Evolutionary conservation across 2,329 filamentous ascomycete genomes (phyloP), one percentile per base, ranked within the genome.

Genomic region (Diaporthe ampelina): DNA sequence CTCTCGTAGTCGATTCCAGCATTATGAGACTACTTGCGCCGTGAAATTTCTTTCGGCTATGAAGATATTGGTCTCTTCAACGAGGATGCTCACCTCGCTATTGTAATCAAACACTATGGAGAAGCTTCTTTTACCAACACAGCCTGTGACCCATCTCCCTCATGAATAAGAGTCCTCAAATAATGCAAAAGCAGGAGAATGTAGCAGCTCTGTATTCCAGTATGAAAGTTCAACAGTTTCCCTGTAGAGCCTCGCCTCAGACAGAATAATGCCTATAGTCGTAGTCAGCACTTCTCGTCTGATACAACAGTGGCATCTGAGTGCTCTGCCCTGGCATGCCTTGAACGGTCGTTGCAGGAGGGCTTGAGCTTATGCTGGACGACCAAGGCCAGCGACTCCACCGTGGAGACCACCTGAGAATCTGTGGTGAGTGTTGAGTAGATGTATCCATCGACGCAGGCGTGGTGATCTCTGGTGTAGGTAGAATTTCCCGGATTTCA

Each of bases 201-300:
- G 11, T 37, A 10, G 11, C 35, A 11, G 35, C 11, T 11, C 35
- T 37, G 35, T 37, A 37, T 37, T 37, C 35, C 10, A 37, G 35
- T 37, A 11, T 37, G 35, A 37, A 37, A 8, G 11, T 10, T 11
- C 11, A 37, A 37, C 10, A 37, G 35, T 11, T 37, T 37, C 11
- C 10, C 10, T 37, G 11, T 37, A 11, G 10, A 37, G 13, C 4
- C 19, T 1, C 0, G 21, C 10, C 21, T 52, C 29, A 52, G 3
- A 67, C 29, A 19, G 61, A 67, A 11, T 37, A 67, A 24, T 50
- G 61, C 10, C 61, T 29, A 37, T 52, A 52, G 35, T 52, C 29
- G 1, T 24, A 6, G 43, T 52, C 61, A 24, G 29, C 1, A 24
- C 24, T 6, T 65, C 26, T n/a, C 13, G 5, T 15, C 19, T 67